A percentile compares a stretch with the other conserved stretches of the same genome.
These are phyloP conservation scores for Macrophomina phaseolina DNA, from an alignment of 2,329 filamentous ascomycete genomes.

Conservation along the genomic window DNA sequence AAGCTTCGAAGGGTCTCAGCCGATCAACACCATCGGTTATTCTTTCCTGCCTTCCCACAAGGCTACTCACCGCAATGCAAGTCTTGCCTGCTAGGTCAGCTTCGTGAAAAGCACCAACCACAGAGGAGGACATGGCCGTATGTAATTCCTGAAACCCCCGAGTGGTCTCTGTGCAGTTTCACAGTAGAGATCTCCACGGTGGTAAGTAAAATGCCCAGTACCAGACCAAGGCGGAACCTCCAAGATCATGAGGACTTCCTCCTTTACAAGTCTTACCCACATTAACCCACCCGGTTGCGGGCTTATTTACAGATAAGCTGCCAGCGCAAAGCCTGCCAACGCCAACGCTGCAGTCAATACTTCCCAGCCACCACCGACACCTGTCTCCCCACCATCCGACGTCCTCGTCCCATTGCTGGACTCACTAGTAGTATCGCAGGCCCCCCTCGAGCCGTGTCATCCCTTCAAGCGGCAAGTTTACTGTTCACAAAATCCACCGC, in stretches of 20 bases:
- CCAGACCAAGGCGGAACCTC: no score
- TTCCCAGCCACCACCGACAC: not conserved
- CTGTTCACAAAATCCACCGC: conserved; percentile 16
- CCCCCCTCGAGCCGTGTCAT: not conserved
- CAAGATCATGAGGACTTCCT: not conserved
- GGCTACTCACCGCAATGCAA: not conserved
- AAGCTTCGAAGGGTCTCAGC: not conserved
- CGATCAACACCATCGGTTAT: not conserved
- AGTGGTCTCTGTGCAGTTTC: no score
- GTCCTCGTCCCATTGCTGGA: not conserved
- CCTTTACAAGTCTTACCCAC: not conserved
- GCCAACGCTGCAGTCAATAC: not conserved
- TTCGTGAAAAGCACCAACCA: no score
- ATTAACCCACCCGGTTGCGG: not conserved
- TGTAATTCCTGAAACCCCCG: no score
- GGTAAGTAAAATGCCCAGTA: no score
- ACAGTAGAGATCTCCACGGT: no score
- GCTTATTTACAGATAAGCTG: not conserved
- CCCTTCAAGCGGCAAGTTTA: conserved; percentile 8
- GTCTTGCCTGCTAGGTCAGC: no score
- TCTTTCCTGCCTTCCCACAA: not conserved
- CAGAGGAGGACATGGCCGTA: no score
- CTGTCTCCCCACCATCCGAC: not conserved
- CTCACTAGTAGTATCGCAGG: not conserved
- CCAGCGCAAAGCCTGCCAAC: not conserved